Conservation (phyloP, 148 eudicot species). For the Cornus florida region DNA sequence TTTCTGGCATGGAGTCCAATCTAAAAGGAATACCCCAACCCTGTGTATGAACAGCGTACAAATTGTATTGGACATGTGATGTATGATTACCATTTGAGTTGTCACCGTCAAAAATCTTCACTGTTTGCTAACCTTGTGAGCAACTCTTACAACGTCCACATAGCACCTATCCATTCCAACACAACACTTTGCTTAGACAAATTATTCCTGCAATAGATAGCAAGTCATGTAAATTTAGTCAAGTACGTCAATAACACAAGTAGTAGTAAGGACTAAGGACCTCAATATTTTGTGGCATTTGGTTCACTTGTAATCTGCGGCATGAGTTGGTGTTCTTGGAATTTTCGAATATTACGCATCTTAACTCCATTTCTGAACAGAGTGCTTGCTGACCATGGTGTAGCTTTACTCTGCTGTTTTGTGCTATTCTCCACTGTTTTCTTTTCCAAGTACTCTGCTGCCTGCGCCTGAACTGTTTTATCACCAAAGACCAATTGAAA, state of each 20-base stretch:
- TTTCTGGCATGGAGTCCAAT: not conserved
- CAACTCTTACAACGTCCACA: not conserved
- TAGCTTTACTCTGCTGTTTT: constrained; percentile 16
- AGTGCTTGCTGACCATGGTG: constrained; percentile 48
- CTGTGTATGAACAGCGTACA: not conserved
- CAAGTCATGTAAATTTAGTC: not conserved
- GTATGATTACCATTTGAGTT: not conserved
- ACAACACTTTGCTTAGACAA: constrained; percentile 1
- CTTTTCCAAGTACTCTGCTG: constrained; percentile 53
- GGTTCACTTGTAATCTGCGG: constrained; percentile 11
- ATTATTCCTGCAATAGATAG: not conserved
- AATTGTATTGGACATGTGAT: not conserved
- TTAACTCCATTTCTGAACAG: constrained; percentile 70
- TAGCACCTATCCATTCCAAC: not conserved
- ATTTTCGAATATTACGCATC: constrained; percentile 52
- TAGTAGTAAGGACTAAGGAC: constrained; percentile 4
- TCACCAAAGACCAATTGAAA: not conserved
- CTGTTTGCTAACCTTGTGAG: not conserved
- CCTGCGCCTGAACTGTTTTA: constrained; percentile 65
- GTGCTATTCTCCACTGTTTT: constrained; percentile 26
- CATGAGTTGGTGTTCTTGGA: constrained; percentile 36
- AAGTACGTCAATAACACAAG: not conserved
- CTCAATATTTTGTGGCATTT: constrained; percentile 10
- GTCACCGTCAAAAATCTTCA: not conserved
- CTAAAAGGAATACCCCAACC: not conserved